Conservation (phyloP, 1,284 basidiomycete species). For the Ustilago sp. region DNA sequence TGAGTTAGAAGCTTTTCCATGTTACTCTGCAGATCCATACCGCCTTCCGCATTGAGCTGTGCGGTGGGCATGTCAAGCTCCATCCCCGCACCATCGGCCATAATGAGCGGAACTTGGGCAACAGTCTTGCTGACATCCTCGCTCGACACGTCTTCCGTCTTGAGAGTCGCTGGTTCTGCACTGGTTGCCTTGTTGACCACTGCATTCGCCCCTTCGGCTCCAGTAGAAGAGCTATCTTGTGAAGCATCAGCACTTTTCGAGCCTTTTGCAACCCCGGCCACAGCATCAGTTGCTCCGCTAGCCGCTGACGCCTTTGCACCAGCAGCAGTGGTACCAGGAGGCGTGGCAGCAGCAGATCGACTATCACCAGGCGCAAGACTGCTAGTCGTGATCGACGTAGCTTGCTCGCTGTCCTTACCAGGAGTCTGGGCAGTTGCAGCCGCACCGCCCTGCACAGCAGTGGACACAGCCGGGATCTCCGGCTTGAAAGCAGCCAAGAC, state of each 20-base stretch:
- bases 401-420: conserved; percentile 47
- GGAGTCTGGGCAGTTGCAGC: conserved; percentile 28
- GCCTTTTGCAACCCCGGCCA: not conserved
- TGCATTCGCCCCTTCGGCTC: not conserved
- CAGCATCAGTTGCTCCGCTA: not conserved
- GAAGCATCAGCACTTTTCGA: conserved; percentile 2
- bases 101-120: conserved; percentile 24
- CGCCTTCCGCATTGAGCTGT: conserved; percentile 16
- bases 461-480: conserved; percentile 12
- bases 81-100: conserved; percentile 23
- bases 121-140: conserved; percentile 7
- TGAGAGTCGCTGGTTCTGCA: conserved; percentile 1
- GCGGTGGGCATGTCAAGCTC: conserved; percentile 30
- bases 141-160: conserved; percentile 19
- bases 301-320: not conserved
- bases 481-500: conserved; percentile 52
- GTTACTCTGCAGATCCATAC: conserved; percentile 21
- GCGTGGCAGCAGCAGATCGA: conserved; percentile 37
- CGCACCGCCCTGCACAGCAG: not conserved
- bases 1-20: conserved; percentile 40
- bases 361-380: conserved; percentile 49
- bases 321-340: conserved; percentile 9
- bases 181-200: not conserved
- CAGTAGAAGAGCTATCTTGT: not conserved
- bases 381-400: conserved; percentile 40